Evolutionary conservation across 1,284 basidiomycete species (phyloP).

Genomic region (Pholiota adiposa): DNA sequence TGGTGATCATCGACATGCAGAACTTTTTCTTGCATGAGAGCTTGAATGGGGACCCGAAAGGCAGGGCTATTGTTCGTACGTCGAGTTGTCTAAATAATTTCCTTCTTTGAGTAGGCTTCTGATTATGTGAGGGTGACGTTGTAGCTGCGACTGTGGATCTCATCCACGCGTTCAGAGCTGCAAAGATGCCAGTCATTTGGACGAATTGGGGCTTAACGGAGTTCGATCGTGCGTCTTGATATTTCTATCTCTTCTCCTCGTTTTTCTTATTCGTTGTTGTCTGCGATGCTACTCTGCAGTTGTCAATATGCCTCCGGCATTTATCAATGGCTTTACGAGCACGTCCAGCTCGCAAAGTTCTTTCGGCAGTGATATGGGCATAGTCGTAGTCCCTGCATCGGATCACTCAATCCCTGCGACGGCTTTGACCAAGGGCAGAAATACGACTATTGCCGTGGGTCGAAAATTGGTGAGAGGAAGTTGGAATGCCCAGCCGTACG

Average conservation of each 20-base stretch:
- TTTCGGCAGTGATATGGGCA: constrained; percentile 36
- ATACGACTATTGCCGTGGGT: constrained; percentile 31
- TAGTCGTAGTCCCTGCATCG: constrained; percentile 26
- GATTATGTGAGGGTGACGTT: too few relatives aligned
- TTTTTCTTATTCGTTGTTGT: not conserved
- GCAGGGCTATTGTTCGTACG: constrained; percentile 33
- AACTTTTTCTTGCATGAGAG: constrained; percentile 35
- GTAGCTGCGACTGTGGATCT: constrained; percentile 30
- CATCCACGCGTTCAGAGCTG: constrained; percentile 32
- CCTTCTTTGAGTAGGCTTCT: not conserved
- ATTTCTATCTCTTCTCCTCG: not conserved
- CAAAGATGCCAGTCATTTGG: constrained; percentile 34
- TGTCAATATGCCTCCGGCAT: constrained; percentile 33
- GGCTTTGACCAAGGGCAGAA: constrained; percentile 17
- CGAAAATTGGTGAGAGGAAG: constrained; percentile 31
- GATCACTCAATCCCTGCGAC: constrained; percentile 25
- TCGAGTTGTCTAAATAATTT: not conserved
- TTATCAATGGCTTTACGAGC: constrained; percentile 31
- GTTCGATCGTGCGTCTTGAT: constrained; percentile 27
- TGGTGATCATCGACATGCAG: constrained; percentile 38
- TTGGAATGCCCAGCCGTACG: constrained; percentile 35
- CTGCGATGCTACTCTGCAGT: constrained; percentile 25
- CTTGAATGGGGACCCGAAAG: constrained; percentile 31
- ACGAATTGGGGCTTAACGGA: constrained; percentile 36
- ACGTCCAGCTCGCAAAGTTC: constrained; percentile 30